Evolutionary conservation across 164 flowering plant genomes (phyloP).

Genomic region (Magnolia changhungtana): DNA sequence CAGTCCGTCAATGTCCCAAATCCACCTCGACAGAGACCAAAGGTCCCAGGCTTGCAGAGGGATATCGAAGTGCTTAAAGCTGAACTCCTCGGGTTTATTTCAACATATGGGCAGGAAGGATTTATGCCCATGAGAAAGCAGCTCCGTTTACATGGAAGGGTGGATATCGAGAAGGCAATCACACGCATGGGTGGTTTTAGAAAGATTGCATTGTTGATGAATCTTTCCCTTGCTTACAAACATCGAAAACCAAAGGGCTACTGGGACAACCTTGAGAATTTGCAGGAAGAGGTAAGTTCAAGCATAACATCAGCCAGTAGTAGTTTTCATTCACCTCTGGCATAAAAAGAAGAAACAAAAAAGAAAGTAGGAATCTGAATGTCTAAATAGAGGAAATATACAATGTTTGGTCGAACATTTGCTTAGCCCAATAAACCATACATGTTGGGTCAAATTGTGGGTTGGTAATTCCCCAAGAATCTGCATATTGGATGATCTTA

Average conservation of each 20-base stretch:
- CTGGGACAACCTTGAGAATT: constrained; percentile 86
- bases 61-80: constrained; percentile 76
- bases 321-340: not conserved
- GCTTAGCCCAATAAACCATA: too few species aligned
- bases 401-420: too few species aligned
- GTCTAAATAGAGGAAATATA: too few species aligned
- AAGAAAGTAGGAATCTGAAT: too few species aligned
- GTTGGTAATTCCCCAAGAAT: too few species aligned
- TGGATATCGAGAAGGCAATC: constrained; percentile 94
- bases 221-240: constrained; percentile 92
- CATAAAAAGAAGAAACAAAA: not conserved
- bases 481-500: too few species aligned
- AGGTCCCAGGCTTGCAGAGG: constrained; percentile 85
- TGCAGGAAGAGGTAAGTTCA: constrained; percentile 72
- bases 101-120: constrained; percentile 85
- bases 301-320: not conserved
- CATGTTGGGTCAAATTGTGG: too few species aligned
- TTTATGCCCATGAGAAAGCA: constrained; percentile 99
- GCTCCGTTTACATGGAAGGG: constrained; percentile 79
- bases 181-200: constrained; percentile 92
- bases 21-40: constrained; percentile 45
- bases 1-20: constrained; percentile 12
- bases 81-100: constrained; percentile 65
- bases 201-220: constrained; percentile 73
- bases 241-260: constrained; percentile 91